Conservation (phyloP, 129 eudicot species). For the Logfia minima region DNA sequence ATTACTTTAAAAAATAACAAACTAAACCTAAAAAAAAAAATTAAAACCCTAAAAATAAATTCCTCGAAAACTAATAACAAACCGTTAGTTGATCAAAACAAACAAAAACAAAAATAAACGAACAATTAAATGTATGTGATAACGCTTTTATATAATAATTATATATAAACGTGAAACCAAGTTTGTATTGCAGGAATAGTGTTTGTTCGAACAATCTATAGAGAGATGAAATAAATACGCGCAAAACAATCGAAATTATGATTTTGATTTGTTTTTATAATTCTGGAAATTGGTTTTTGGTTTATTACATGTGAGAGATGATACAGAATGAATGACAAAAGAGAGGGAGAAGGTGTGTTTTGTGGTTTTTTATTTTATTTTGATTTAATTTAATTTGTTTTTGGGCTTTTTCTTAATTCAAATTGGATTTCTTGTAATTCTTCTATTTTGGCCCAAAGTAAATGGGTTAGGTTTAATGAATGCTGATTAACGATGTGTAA, state of each 20-base stretch:
- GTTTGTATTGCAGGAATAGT: slow-evolving; percentile 6
- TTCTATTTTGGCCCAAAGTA: slow-evolving; percentile 23
- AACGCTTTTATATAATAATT: slow-evolving; percentile 4
- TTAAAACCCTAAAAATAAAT: slow-evolving; percentile 37
- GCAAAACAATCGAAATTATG: slow-evolving; percentile 25
- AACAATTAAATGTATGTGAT: slow-evolving; percentile 8
- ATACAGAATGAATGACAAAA: slow-evolving; percentile 14
- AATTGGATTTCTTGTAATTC: neutral
- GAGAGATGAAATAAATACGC: slow-evolving; percentile 22
- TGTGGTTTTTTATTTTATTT: slow-evolving; percentile 13
- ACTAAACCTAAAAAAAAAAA: slow-evolving; percentile 26
- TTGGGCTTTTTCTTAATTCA: slow-evolving; percentile 17
- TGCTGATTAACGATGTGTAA: neutral
- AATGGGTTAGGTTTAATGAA: neutral
- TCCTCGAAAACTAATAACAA: slow-evolving; percentile 33
- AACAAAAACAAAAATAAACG: neutral
- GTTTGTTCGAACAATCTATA: slow-evolving; percentile 9
- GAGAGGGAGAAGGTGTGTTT: slow-evolving; percentile 22
- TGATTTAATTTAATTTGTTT: neutral
- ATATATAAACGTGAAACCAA: slow-evolving; percentile 16
- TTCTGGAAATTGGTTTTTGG: slow-evolving; percentile 25
- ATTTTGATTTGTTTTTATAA: neutral
- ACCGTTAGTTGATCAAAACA: slow-evolving; percentile 37
- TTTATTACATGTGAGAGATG: slow-evolving; percentile 19
- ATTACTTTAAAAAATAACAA: slow-evolving; percentile 21